Evolutionary conservation across 2,329 filamentous ascomycete species (phyloP).

Genomic region (Pestalotiopsis sp.): DNA sequence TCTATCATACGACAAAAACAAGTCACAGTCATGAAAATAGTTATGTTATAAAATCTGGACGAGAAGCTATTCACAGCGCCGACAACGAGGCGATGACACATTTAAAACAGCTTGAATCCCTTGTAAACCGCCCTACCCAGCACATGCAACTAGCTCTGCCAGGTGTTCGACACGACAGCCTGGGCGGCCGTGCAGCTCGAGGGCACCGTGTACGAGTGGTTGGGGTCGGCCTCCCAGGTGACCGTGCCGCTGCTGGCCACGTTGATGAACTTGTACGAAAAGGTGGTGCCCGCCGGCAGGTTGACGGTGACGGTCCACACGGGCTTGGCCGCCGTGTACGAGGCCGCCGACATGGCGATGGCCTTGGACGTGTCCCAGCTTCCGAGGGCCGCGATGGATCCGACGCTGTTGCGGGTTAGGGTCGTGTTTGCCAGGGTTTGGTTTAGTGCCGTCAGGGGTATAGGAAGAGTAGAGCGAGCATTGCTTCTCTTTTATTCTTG

Average conservation of each 20-base stretch:
- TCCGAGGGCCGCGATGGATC: constrained; percentile 42
- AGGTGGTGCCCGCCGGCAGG: constrained; percentile 45
- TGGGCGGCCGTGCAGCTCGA: constrained; percentile 19
- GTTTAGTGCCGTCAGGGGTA: background rate
- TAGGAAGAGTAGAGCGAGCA: background rate
- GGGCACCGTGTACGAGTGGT: constrained; percentile 32
- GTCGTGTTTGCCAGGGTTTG: too few relatives aligned
- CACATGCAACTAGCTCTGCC: constrained; percentile 19
- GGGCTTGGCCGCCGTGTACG: constrained; percentile 51
- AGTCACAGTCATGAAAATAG: too few relatives aligned
- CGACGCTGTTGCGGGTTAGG: constrained; percentile 16
- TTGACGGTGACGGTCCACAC: constrained; percentile 52
- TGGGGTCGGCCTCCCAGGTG: constrained; percentile 55
- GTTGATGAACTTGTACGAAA: constrained; percentile 60
- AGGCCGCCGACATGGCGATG: constrained; percentile 46
- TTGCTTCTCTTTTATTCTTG: background rate
- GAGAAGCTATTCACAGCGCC: too few relatives aligned
- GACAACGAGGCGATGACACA: background rate
- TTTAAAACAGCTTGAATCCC: background rate
- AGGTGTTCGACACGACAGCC: constrained; percentile 24
- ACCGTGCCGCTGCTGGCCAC: constrained; percentile 47
- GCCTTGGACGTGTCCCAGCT: constrained; percentile 50
- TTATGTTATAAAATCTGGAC: too few relatives aligned
- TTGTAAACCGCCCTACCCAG: background rate
- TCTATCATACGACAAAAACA: too few relatives aligned